Evolutionary conservation across 2,329 filamentous ascomycete species (phyloP).

Genomic region (Cladosporium austrohemisphaericum): DNA sequence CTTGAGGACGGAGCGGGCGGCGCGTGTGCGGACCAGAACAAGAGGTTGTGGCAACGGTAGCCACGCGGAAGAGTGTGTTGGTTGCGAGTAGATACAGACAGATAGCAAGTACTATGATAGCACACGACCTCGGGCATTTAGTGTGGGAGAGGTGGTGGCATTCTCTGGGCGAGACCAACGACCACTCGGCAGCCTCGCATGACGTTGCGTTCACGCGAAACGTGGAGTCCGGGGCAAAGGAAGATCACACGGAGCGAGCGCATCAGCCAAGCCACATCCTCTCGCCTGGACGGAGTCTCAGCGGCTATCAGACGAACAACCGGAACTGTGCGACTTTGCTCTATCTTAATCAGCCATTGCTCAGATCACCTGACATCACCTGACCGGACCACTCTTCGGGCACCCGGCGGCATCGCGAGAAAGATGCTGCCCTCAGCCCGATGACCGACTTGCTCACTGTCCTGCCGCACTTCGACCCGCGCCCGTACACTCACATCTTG

Average conservation of each 20-base stretch:
- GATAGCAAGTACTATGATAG: neutral
- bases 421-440: constrained; percentile 29
- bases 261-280: constrained; percentile 5
- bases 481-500: constrained; percentile 69
- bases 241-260: neutral
- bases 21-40: neutral
- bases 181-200: constrained; percentile 12
- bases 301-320: too few species aligned
- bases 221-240: constrained; percentile 19
- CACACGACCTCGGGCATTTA: constrained; percentile 13
- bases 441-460: constrained; percentile 86
- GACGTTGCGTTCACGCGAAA: constrained; percentile 2
- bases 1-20: neutral
- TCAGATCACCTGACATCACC: neutral
- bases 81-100: neutral
- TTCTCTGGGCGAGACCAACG: neutral
- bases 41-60: neutral
- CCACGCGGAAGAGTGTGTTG: neutral
- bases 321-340: too few species aligned
- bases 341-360: neutral
- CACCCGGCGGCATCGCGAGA: constrained; percentile 18
- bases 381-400: neutral
- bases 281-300: neutral
- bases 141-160: neutral
- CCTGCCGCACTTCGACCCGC: constrained; percentile 72